Conservation (phyloP, 208 protist species). For the Vickermania spadyakhi region DNA sequence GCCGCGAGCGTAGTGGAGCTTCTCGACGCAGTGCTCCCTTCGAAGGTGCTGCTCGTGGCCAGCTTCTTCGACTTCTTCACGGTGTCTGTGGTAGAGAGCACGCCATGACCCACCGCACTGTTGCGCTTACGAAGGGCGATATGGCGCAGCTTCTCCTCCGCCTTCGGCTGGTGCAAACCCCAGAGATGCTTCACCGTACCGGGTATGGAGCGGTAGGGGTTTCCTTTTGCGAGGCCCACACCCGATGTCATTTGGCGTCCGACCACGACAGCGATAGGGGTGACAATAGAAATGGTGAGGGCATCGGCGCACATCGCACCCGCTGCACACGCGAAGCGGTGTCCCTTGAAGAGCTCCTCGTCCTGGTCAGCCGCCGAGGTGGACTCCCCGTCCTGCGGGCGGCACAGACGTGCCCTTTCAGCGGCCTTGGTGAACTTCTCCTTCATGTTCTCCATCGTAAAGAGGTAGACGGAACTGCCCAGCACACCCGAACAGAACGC, state of each 20-base stretch:
- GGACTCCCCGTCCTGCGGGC: not conserved
- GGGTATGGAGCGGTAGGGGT: constrained; percentile 28
- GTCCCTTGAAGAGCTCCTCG: not conserved
- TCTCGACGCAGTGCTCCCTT: not conserved
- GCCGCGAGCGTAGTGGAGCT: not conserved
- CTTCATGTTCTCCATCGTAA: constrained; percentile 61
- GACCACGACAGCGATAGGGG: constrained; percentile 53
- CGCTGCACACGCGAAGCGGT: constrained; percentile 19
- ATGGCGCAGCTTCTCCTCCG: not conserved
- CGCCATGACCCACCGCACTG: not conserved
- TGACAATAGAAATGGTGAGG: constrained; percentile 49
- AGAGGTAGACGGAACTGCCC: constrained; percentile 64
- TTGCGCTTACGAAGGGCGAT: not conserved
- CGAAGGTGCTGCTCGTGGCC: not conserved
- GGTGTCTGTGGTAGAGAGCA: not conserved
- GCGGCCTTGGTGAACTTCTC: constrained; percentile 22
- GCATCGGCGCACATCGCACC: constrained; percentile 74
- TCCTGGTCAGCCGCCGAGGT: not conserved
- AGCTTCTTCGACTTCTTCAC: not conserved
- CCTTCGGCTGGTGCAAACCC: not conserved
- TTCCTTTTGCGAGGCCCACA: constrained; percentile 52
- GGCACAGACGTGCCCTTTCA: not conserved
- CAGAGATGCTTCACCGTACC: constrained; percentile 16
- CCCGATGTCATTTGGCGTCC: constrained; percentile 80
- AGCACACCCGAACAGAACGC: constrained; percentile 58